Evolutionary conservation across 2,329 filamentous ascomycete species (phyloP).

Genomic region (Aschersonia sp.): DNA sequence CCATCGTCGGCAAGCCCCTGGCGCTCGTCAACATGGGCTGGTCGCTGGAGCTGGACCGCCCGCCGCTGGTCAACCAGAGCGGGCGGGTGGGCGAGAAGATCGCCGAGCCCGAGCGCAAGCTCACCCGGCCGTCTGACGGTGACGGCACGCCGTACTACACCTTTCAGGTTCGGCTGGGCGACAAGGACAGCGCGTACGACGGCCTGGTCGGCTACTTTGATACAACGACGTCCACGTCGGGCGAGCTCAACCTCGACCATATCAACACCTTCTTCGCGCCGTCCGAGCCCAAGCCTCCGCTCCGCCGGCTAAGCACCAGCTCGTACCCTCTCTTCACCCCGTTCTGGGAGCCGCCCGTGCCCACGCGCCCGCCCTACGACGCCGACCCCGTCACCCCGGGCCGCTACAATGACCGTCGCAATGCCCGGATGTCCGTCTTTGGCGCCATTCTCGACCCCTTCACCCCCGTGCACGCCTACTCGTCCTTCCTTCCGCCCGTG

Average conservation of each 20-base stretch:
- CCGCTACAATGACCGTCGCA: slow-evolving; percentile 4
- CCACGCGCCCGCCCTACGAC: not conserved
- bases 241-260: slow-evolving; percentile 9
- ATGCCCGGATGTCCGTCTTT: slow-evolving; percentile 8
- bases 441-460: slow-evolving; percentile 23
- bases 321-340: slow-evolving; percentile 13
- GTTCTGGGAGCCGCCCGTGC: slow-evolving; percentile 11
- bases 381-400: not conserved
- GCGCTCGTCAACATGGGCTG: slow-evolving; percentile 25
- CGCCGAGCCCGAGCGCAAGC: not conserved
- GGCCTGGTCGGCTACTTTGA: slow-evolving; percentile 25
- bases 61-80: slow-evolving; percentile 8
- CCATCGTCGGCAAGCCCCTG: slow-evolving; percentile 24
- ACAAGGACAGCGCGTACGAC: slow-evolving; percentile 17
- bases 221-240: not conserved
- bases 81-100: slow-evolving; percentile 2
- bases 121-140: not conserved
- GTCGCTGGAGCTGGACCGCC: slow-evolving; percentile 18
- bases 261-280: slow-evolving; percentile 13
- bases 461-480: slow-evolving; percentile 18
- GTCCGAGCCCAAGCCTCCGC: slow-evolving; percentile 1
- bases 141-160: slow-evolving; percentile 10
- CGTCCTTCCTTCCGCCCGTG: slow-evolving; percentile 15
- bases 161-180: slow-evolving; percentile 22
- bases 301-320: slow-evolving; percentile 1